Percentiles rank a stretch among this genome's conserved stretches.
Evolutionary conservation across 164 flowering plant species (phyloP).

Genomic region (Chloranthus sessilifolius): DNA sequence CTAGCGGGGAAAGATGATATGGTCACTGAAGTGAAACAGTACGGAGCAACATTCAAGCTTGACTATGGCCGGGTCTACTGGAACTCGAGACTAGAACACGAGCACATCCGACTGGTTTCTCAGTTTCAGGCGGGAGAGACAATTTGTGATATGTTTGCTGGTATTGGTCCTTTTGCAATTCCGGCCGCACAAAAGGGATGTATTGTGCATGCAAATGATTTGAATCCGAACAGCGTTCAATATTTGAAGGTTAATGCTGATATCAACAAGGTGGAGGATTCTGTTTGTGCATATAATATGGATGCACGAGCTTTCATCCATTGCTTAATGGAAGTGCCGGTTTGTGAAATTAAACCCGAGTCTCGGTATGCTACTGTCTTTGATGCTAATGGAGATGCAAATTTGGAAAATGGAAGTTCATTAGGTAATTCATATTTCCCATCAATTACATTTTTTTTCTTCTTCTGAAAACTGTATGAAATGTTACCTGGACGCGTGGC

Average conservation of each 20-base stretch:
- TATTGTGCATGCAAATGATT: constrained; percentile 86
- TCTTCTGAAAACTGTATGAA: neutral
- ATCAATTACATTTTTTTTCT: neutral
- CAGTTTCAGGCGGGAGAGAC: constrained; percentile 68
- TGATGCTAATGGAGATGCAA: constrained; percentile 18
- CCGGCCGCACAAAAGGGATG: constrained; percentile 98
- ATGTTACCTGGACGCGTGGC: too few species aligned
- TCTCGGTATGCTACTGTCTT: constrained; percentile 17
- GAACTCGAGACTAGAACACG: constrained; percentile 98
- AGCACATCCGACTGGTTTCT: constrained; percentile 80
- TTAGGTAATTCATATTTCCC: constrained; percentile 24
- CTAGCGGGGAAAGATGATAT: constrained; percentile 72
- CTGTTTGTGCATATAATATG: constrained; percentile 57
- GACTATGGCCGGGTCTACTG: constrained; percentile 94
- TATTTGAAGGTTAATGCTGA: constrained; percentile 86
- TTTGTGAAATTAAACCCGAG: constrained; percentile 24
- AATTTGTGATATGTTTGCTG: constrained; percentile 97
- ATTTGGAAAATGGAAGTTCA: constrained; percentile 18
- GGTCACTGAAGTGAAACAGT: constrained; percentile 97
- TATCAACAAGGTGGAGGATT: constrained; percentile 71
- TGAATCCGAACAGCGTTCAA: constrained; percentile 76
- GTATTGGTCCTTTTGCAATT: constrained; percentile 95
- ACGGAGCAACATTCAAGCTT: constrained; percentile 91
- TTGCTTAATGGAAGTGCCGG: constrained; percentile 46
- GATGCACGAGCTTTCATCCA: constrained; percentile 81